Evolutionary conservation across 2,329 filamentous ascomycete species (phyloP).

Genomic region (Capronia epimyces): DNA sequence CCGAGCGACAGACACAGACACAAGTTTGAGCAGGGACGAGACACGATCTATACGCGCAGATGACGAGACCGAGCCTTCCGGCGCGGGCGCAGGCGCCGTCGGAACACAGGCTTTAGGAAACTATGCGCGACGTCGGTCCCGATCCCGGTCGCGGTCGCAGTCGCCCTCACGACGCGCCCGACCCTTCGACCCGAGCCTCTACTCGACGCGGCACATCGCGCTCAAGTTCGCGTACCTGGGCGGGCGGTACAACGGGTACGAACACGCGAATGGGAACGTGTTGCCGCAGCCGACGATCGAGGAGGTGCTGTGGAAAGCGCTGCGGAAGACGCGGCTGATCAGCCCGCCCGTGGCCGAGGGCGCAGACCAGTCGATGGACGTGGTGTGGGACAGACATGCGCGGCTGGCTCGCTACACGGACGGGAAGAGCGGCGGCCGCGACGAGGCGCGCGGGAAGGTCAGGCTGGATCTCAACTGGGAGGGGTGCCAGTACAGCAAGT

Average conservation of each 20-base stretch:
- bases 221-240: conserved; percentile 93
- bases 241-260: conserved; percentile 85
- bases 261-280: conserved; percentile 68
- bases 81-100: too few relatives aligned
- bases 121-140: conserved; percentile 48
- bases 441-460: conserved; percentile 12
- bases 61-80: neutral
- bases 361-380: conserved; percentile 42
- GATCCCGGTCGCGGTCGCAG: conserved; percentile 63
- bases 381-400: conserved; percentile 19
- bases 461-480: conserved; percentile 63
- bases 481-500: conserved; percentile 87
- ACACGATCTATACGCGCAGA: neutral
- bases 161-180: conserved; percentile 32
- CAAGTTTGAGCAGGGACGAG: too few relatives aligned
- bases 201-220: conserved; percentile 77
- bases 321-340: conserved; percentile 76
- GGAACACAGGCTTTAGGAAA: conserved; percentile 42
- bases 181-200: conserved; percentile 70
- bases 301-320: conserved; percentile 86
- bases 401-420: conserved; percentile 21
- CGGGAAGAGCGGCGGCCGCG: neutral
- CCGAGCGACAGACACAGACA: neutral
- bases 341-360: conserved; percentile 55
- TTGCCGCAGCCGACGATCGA: conserved; percentile 77